A percentile compares a stretch with the other conserved stretches of the same genome.
Conservation (phyloP, 768 basidiomycete species). For the Tylopilus vinaceipallidus region DNA sequence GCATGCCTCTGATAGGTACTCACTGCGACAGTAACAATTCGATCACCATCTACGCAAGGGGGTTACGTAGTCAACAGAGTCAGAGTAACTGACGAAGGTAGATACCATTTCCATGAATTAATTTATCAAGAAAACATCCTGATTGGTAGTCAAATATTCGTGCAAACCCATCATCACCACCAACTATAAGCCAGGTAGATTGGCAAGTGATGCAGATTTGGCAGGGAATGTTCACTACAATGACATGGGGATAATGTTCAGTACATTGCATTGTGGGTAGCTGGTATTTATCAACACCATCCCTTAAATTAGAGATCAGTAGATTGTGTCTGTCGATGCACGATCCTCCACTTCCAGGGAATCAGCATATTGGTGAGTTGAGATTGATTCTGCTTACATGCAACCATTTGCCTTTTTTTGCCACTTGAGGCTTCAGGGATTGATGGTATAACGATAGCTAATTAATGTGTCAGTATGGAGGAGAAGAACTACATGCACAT, state of each 20-base stretch:
- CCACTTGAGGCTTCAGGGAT: conserved; percentile 8
- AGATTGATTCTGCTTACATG: background rate
- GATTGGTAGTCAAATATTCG: background rate
- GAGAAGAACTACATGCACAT: background rate
- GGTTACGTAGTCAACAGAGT: too few relatives aligned
- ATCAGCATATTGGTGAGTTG: too few relatives aligned
- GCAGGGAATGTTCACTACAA: conserved; percentile 1
- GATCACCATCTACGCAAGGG: background rate
- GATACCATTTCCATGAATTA: conserved; percentile 3
- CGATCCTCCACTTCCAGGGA: background rate
- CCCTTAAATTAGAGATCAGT: conserved; percentile 3
- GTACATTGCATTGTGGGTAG: background rate
- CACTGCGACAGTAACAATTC: background rate
- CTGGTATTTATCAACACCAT: conserved; percentile 6
- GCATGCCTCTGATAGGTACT: background rate
- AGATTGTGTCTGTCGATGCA: conserved; percentile 4
- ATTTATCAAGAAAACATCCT: background rate
- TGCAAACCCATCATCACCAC: conserved; percentile 9
- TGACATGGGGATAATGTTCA: background rate
- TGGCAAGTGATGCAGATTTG: conserved; percentile 5
- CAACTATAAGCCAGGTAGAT: background rate
- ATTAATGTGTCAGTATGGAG: too few relatives aligned
- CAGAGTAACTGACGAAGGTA: too few relatives aligned
- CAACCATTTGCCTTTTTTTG: conserved; percentile 1
- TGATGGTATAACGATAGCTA: background rate